Evolutionary conservation across 2,329 filamentous ascomycete species (phyloP).

Genomic region (Orbilia ellipsospora): DNA sequence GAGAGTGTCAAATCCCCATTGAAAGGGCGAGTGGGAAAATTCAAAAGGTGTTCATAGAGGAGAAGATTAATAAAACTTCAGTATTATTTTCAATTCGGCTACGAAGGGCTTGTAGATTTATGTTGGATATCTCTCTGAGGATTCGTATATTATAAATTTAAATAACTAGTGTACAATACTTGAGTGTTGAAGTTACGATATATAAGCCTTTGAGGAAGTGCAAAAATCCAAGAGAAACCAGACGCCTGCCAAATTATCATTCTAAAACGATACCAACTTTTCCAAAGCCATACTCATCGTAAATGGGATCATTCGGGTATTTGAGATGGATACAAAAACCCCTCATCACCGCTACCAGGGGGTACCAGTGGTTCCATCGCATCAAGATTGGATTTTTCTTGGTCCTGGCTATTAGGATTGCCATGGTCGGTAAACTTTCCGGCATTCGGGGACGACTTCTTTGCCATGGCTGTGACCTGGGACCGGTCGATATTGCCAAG

Average conservation of each 20-base stretch:
- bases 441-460: conserved; percentile 18
- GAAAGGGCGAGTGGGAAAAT: conserved; percentile 34
- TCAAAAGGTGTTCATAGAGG: conserved; percentile 19
- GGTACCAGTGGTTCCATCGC: conserved; percentile 21
- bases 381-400: neutral
- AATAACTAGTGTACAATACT: no score
- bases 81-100: no score
- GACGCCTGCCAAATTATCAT: no score
- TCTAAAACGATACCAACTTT: no score
- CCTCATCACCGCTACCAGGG: conserved; percentile 23
- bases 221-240: no score
- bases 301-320: conserved; percentile 26
- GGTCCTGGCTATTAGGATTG: neutral
- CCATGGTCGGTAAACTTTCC: neutral
- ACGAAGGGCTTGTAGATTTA: no score
- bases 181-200: no score
- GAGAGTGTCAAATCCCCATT: conserved; percentile 79
- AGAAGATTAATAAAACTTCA: neutral
- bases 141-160: no score
- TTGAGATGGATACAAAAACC: conserved; percentile 44
- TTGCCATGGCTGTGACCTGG: conserved; percentile 55
- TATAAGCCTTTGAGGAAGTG: no score
- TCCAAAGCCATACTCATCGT: no score
- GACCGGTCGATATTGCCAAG: conserved; percentile 82
- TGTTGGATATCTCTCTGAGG: no score